Base-by-base conservation (phyloP, 2,329 filamentous ascomycete genomes). In the Penicillium sp. region DNA sequence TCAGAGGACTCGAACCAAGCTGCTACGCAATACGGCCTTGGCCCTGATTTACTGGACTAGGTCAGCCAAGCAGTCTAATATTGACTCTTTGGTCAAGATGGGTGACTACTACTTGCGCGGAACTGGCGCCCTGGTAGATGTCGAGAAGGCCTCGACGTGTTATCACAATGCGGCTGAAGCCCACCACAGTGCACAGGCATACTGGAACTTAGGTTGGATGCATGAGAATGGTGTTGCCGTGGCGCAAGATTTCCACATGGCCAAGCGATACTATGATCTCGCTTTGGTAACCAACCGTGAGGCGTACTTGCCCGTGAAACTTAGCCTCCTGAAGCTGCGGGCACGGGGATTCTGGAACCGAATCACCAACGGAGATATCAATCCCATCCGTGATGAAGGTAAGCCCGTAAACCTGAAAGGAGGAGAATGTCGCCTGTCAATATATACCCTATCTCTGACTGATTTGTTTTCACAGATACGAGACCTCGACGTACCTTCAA, bases 181-280 rank as follows among this genome's bases (percentile, higher is more conserved):
- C 62, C 89, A 94, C 69, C 90, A 93, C 73, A 96, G 92, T 70
- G 95, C 94, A 2, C 96, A 99, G 78, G 95, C 96, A 15, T 87
- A 97, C 60, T 99, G 93, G 86, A 98, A 99, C 72, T 83, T 99
- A 15, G 96, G 95, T 5, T 99, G 95, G 95, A 98, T 99, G 94
- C 93, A 99, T 73, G 95, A 99, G 79, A 97, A 98, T 72, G 95
- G 95, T 8, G 84, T 98, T 54, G 92, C 93, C 1, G 86, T 98
- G 22, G 90, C 91, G 58, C 95, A 99, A 75, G 95, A 99, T 74
- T 99, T 96, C 76, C 95, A 99, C 73, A 88, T 99, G 60, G 95
- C 96, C 2, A 99, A 99, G 79, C 85, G 95, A 58, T 97, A 93
- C 78, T 99, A 99, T 74, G 95, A 99, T 71, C 86, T 95, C 63